Conservation (phyloP, 192 early-diverging fungal genomes). For the Rhizoclosmatium sp. region DNA sequence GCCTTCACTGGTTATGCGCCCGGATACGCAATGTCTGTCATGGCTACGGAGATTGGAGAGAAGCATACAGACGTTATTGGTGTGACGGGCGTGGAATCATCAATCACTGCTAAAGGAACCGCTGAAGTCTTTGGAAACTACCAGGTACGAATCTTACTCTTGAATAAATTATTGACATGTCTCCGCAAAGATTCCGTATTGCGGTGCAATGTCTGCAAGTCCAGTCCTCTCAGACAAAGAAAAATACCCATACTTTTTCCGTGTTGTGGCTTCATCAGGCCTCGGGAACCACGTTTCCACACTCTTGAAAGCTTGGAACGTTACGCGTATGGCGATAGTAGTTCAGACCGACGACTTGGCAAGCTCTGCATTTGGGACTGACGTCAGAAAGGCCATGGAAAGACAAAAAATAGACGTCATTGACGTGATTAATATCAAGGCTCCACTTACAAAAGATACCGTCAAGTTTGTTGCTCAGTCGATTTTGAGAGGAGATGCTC, state of each 20-base stretch:
- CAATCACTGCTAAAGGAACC: background rate
- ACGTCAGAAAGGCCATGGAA: background rate
- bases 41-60: background rate
- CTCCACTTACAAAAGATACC: background rate
- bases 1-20: background rate
- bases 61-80: conserved; percentile 7
- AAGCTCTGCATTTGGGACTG: background rate
- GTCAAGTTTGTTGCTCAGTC: background rate
- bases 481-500: background rate
- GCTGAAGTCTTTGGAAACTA: background rate
- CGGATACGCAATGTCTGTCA: background rate
- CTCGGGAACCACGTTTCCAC: background rate
- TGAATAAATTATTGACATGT: too few species aligned
- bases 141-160: too few species aligned
- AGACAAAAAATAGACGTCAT: background rate
- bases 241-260: conserved; percentile 7
- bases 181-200: background rate
- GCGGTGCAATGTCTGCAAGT: background rate
- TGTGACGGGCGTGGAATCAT: background rate
- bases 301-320: background rate
- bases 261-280: background rate
- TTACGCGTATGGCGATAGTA: background rate
- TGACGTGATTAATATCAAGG: background rate
- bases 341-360: background rate
- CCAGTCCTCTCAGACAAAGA: background rate